A percentile compares a stretch with the other conserved stretches of the same genome.
These are phyloP conservation scores for Calamus simplicifolius DNA, from an alignment of 176 grass and related monocot species.

Conservation along the genomic window DNA sequence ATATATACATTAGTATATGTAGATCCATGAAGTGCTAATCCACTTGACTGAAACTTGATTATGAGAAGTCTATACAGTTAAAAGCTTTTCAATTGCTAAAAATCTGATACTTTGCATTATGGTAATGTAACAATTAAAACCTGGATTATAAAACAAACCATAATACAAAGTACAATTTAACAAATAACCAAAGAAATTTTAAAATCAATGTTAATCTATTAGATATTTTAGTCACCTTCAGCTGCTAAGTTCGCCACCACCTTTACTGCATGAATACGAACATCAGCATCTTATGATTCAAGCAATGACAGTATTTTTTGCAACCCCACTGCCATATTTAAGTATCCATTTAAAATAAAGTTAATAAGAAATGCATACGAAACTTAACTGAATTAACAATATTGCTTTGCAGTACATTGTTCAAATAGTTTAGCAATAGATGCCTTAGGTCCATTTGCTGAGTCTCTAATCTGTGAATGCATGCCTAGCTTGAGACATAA, in stretches of 20 bases:
- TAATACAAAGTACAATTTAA: conserved; percentile 22
- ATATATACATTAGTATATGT: too few relatives aligned
- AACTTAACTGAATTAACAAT: too few relatives aligned
- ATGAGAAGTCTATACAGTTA: too few relatives aligned
- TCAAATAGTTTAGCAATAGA: conserved; percentile 89
- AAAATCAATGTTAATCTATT: conserved; percentile 13
- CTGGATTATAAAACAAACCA: too few relatives aligned
- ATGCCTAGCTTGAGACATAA: conserved; percentile 73
- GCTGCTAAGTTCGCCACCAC: conserved; percentile 97
- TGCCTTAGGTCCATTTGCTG: conserved; percentile 71
- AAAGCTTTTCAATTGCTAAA: too few relatives aligned
- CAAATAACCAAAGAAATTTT: conserved; percentile 13
- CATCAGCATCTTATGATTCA: conserved; percentile 94
- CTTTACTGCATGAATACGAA: conserved; percentile 97
- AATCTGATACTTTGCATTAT: too few relatives aligned
- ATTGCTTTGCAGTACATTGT: conserved; percentile 53
- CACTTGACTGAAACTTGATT: too few relatives aligned
- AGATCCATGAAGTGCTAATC: too few relatives aligned
- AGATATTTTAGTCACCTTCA: conserved; percentile 52
- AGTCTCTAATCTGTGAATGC: conserved; percentile 74
- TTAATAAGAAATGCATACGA: too few relatives aligned
- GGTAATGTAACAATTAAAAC: too few relatives aligned
- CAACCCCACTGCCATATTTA: conserved; percentile 65
- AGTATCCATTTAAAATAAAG: conserved; percentile 7
- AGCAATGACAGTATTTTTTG: conserved; percentile 98